Base-by-base conservation (phyloP, 345 rosid genomes). In the Rubroshorea leprosula region DNA sequence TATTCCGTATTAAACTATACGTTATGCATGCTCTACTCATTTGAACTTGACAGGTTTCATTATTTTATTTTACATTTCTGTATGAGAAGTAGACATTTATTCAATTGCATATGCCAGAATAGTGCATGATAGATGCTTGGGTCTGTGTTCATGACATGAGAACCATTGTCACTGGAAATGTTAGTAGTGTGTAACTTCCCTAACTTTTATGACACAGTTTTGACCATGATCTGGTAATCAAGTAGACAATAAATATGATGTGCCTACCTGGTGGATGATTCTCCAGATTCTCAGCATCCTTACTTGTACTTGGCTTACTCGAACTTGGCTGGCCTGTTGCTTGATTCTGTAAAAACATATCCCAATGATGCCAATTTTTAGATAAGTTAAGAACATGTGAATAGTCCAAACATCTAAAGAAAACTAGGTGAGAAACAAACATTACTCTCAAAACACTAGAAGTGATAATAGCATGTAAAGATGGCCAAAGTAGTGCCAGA, bases 221-320 rank as follows among this genome's bases (percentile, higher is more conserved):
- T n/a, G 16, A 50, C n/a, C 35, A 50, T 20, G 5, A 49, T 19
- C 22, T 22, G 4, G 12, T 18, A 39, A 54, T 25, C 11, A 24
- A 35, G 51, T 11, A 23, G 14, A 11, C 45, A 47, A 44, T 22
- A n/a, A 53, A 24, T 25, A 38, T 51, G 17, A 29, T 54, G 56
- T 47, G 53, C 71, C 10, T 64, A 85, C 92, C 84, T 61, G 78
- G 61, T 39, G 68, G 72, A 19, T 47, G 80, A 66, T 72, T 83
- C 60, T 72, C 80, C 20, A 49, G 73, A 67, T 74, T 70, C 55
- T 73, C 83, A 20, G 75, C 55, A 65, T 67, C 90, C 58, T 65
- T 75, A 68, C 76, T 70, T 61, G 74, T 66, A 50, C 84, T 65
- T 51, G 77, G 87, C 74, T 80, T 85, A 76, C 78, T 76, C 43